Evolutionary conservation across 208 protist species (phyloP), one percentile per base, ranked within the genome.

Genomic region (Balamuthia mandrillaris): DNA sequence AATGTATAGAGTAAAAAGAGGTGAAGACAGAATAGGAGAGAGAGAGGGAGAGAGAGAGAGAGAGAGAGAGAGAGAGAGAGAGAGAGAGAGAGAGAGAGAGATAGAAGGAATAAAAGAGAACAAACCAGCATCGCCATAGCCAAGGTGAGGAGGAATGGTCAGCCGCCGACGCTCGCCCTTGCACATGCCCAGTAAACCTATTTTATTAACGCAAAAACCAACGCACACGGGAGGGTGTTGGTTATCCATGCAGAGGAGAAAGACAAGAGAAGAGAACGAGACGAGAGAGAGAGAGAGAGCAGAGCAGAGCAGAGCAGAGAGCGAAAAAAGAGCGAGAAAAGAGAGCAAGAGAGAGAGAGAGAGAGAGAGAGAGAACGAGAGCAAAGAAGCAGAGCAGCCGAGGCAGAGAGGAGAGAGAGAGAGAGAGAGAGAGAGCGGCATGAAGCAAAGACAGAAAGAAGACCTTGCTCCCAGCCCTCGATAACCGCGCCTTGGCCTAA

Each of bases 161-260:
- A 74, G 35, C 37, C 24, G 44, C 39, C 65, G 7, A 3, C 27
- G 18, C 35, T 74, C 65, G n/a, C 33, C 41, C 4, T 52, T 42
- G 35, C 65, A 74, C 65, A 74, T 74, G 65, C 65, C 65, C 35
- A 74, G 39, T 24, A 74, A 6, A n/a, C n/a, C n/a, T n/a, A n/a
- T n/a, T n/a, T n/a, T n/a, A n/a, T n/a, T n/a, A n/a, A n/a, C n/a
- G n/a, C n/a, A n/a, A n/a, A n/a, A n/a, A n/a, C n/a, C n/a, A n/a
- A n/a, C n/a, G n/a, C n/a, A n/a, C n/a, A n/a, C n/a, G n/a, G n/a
- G n/a, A n/a, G n/a, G n/a, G n/a, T n/a, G n/a, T n/a, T n/a, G n/a
- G n/a, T n/a, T n/a, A n/a, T n/a, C n/a, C n/a, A n/a, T n/a, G n/a
- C n/a, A n/a, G n/a, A n/a, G n/a, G n/a, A n/a, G n/a, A n/a, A n/a